Base-by-base conservation (phyloP, 169 alveolate species). In the Cryptosporidium meleagridis region DNA sequence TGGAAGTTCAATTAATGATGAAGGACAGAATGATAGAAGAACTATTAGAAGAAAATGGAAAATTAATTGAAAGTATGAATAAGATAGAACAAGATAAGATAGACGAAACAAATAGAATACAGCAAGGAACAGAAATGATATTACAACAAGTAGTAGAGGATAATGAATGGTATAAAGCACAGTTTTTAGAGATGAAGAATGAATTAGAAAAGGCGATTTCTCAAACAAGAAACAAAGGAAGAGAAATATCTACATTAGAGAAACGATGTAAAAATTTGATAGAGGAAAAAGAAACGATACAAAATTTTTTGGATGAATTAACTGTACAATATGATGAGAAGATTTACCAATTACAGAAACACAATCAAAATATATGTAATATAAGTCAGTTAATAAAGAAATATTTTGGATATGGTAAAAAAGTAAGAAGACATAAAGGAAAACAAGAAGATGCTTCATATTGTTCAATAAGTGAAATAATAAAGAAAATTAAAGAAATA, bases 71-170 rank as follows among this genome's bases (percentile, higher is more conserved):
- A 5, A 80, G 55, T 65, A 80, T 80, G 75, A 80, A 65, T 21
- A 37, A 39, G 33, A 18, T 80, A 48, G 89, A 80, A 45, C 75
- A 62, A 67, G 89, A 59, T 41, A 80, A 65, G 59, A 39, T 62
- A 62, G 89, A 80, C 21, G 89, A 80, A 41, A 61, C 44, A 23
- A 65, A 44, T 62, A 59, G 89, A 31, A 65, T 80, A 18, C 89
- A 80, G 6, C 89, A 80, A 39, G 89, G 89, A 45, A 62, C 89
- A 12, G 89, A 80, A 26, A 80, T 59, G 75, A 48, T 80, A 18
- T 61, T 80, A 26, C 89, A 80, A 39, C 89, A 80, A 65, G 75
- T 80, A 44, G 89, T 80, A 31, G 89, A 80, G 18, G 89, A 80
- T 44, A 80, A 80, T 59, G 89, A 80, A 62, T 80, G 89, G 89